Evolutionary conservation across 768 basidiomycete species (phyloP), one percentile per base, ranked within the genome.

Genomic region (Lactarius hatsudake): DNA sequence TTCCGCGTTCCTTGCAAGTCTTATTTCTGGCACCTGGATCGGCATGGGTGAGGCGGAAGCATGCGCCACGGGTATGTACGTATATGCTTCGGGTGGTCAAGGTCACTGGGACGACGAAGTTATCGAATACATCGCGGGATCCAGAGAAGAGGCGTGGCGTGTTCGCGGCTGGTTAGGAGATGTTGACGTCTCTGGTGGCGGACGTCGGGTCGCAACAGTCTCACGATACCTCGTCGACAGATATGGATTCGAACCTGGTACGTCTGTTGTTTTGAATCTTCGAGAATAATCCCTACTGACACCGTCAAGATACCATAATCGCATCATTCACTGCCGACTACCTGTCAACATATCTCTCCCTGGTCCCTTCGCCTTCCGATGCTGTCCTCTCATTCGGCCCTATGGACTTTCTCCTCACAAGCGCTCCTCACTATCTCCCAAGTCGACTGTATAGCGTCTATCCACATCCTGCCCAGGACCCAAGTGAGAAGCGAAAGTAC

Each of bases 121-220:
- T 18, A 78, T 93, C 62, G 90, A 93, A 72, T 87, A 92, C 64
- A 84, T 94, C 26, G 90, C 88, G 45, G 90, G 92, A 0, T 87
- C 84, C 66, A 77, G 86, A 61, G 90, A 92, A 68, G 91, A 91
- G 71, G 90, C 86, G 2, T 78, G 86, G 70, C 79, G 87, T 55
- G 87, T 94, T 54, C 82, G 88, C 71, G 84, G 84, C 4, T 91
- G 91, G 90, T 78, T 94, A 7, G 93, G 92, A n/a, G 90, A 91
- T 38, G 92, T 93, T 12, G 90, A 92, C 71, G 74, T 82, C 40
- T 84, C 84, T 13, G 86, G 87, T 54, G 89, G 86, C 15, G 84
- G 85, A 23, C 79, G 86, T 67, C 83, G 86, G 55, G 78, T 83
- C 2, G 90, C 89, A 8, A 86, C 82, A 65, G 79, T 93, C 26